Base-by-base conservation (phyloP, 441 rosid species). In the Populus trichocarpa region DNA sequence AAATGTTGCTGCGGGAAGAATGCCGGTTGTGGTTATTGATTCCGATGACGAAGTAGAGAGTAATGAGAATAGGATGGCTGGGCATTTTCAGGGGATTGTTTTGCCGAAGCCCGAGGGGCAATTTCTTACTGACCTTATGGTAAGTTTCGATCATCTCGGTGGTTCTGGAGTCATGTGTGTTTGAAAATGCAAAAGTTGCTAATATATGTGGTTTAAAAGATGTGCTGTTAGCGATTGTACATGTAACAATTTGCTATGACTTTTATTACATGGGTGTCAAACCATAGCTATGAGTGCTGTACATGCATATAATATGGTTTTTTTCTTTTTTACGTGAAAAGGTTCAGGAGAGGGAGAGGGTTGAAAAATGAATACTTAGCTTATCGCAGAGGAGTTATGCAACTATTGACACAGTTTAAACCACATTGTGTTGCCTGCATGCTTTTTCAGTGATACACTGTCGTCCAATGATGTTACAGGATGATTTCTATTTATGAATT, bases 11-110 rank as follows among this genome's bases (percentile, higher is more conserved):
- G 67, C 78, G 32, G 14, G 53, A 75, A 72, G 40, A 63, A 30
- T 14, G 9, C 82, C 85, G 25, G 80, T 93, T 75, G 87, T 93
- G 20, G 83, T 90, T 81, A 83, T 89, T 63, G 97, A 89, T 77
- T 93, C 99, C 13, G 97, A 95, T 84, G 95, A 92, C 81, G 98
- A 93, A 72, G 97, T 88, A 5, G 91, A 88, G 9, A 70, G 50
- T 66, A 81, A 33, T 67, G 84, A 70, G 28, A 63, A 67, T 26
- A 85, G 65, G 74, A 81, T 87, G 25, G 68, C 57, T 57, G 75
- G 75, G 71, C 79, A 84, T 32, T 89, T 90, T 76, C 90, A 87
- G 84, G 91, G 87, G 74, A 82, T 93, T 33, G 71, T 81, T 81
- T 79, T 90, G 88, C 80, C 88, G 74, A 89, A 75, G 81, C 87